phyloP scores from a whole-genome alignment of 306 rosid genomes.

The Benincasa hispida region DNA sequence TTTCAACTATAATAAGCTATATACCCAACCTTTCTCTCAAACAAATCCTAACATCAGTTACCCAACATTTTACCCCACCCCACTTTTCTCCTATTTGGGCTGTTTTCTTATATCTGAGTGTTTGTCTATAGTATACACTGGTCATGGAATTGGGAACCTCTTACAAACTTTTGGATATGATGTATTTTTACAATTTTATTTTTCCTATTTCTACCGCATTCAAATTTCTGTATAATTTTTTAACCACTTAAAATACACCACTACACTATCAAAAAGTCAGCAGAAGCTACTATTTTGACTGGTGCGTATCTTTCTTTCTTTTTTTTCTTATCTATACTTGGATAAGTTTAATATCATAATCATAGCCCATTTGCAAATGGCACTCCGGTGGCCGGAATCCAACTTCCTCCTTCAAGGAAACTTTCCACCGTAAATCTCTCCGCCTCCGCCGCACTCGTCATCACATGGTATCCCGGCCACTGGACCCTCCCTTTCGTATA shows the following conservation, averaged over 20 bases:
- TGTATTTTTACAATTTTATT: too few species aligned
- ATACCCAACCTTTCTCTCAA: neutral
- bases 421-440: slow-evolving; percentile 38
- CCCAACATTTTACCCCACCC: neutral
- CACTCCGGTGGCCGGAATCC: slow-evolving; percentile 54
- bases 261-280: too few species aligned
- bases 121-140: too few species aligned
- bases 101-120: too few species aligned
- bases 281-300: too few species aligned
- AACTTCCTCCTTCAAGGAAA: slow-evolving; percentile 41
- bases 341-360: neutral
- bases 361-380: slow-evolving; percentile 45
- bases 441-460: slow-evolving; percentile 32
- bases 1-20: neutral
- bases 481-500: slow-evolving; percentile 43
- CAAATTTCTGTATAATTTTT: too few species aligned
- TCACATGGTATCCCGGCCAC: slow-evolving; percentile 55
- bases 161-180: too few species aligned
- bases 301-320: too few species aligned
- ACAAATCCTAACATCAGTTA: neutral
- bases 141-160: too few species aligned
- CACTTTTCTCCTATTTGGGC: neutral
- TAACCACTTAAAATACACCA: too few species aligned
- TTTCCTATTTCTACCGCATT: too few species aligned
- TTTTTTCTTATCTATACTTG: too few species aligned